phyloP scores from a whole-genome alignment of 805 yeast species.

The Candida suzukii region DNA sequence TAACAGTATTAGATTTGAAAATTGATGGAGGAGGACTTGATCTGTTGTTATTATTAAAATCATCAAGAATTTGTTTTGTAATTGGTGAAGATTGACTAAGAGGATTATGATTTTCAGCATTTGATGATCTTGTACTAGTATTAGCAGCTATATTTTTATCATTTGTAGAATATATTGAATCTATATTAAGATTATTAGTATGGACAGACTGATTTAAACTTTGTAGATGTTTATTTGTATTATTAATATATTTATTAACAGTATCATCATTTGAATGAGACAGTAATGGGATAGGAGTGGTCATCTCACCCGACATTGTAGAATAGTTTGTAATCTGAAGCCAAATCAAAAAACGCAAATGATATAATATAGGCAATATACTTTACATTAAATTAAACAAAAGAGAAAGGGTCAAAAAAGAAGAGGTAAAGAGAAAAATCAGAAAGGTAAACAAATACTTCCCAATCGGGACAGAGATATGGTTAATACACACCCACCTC shows the following conservation, averaged over 20 bases:
- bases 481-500: neutral
- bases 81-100: neutral
- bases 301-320: no score
- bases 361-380: no score
- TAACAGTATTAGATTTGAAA: conserved; percentile 9
- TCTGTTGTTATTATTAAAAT: neutral
- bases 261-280: no score
- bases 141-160: neutral
- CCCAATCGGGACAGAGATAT: neutral
- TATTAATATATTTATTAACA: conserved; percentile 1
- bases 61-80: neutral
- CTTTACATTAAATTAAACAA: no score
- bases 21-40: neutral
- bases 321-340: no score
- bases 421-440: no score
- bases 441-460: neutral
- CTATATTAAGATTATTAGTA: conserved; percentile 5
- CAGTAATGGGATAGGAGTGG: no score
- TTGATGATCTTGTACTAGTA: neutral
- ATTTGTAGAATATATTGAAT: conserved; percentile 4
- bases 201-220: neutral
- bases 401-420: no score
- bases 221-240: conserved; percentile 2
- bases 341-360: no score
- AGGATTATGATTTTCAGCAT: neutral